Evolutionary conservation across 495 filamentous ascomycete genomes (phyloP).

Genomic region (Penicillium argentinense): DNA sequence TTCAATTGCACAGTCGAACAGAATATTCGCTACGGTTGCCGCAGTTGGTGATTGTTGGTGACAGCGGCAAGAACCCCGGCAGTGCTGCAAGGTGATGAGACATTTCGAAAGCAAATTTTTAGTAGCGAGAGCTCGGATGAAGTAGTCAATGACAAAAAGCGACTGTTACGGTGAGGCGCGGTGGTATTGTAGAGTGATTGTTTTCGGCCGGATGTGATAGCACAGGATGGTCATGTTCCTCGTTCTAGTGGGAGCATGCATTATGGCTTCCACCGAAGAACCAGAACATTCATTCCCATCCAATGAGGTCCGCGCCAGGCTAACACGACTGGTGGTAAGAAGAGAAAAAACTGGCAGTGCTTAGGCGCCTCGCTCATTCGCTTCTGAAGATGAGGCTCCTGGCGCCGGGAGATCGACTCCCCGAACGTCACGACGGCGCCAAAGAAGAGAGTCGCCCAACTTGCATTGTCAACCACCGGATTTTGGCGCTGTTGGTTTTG

Average conservation of each 20-base stretch:
- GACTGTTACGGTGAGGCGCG: no score
- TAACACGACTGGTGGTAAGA: not conserved
- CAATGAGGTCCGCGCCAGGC: not conserved
- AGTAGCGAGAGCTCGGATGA: not conserved
- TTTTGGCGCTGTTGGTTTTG: constrained; percentile 38
- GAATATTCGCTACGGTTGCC: constrained; percentile 10
- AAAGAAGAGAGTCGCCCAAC: constrained; percentile 28
- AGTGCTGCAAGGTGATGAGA: constrained; percentile 18
- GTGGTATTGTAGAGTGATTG: no score
- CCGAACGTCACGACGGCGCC: constrained; percentile 29
- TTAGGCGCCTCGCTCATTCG: not conserved
- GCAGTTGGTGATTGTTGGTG: constrained; percentile 49
- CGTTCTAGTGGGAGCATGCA: not conserved
- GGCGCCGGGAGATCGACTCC: constrained; percentile 18
- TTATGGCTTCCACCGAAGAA: not conserved
- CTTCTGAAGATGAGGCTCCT: not conserved
- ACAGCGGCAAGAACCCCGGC: constrained; percentile 22
- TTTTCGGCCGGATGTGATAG: no score
- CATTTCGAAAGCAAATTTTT: not conserved
- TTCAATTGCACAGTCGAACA: not conserved
- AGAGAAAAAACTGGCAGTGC: not conserved
- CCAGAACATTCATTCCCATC: not conserved
- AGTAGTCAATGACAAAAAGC: not conserved
- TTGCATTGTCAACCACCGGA: constrained; percentile 1
- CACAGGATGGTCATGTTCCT: not conserved